Evolutionary conservation across 257 asterid species (phyloP).

Genomic region (Schizonepeta tenuifolia): DNA sequence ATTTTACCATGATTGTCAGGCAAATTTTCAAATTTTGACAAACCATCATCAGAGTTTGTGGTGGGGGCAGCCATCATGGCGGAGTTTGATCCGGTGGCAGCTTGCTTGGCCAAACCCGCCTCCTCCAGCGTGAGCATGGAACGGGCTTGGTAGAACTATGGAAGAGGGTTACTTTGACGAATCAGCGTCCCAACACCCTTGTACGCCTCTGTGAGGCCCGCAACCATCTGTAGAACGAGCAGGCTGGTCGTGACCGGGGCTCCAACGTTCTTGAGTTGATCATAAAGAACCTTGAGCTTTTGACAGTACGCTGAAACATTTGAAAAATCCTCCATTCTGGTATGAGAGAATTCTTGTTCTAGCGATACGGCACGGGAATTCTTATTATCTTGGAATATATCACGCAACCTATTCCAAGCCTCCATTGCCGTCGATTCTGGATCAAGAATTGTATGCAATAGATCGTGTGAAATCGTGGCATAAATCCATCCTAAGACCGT

Average conservation of each 20-base stretch:
- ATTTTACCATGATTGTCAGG: background rate
- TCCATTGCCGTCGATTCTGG: background rate
- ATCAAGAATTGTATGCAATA: background rate
- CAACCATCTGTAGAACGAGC: background rate
- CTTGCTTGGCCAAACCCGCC: background rate
- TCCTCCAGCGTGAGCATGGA: background rate
- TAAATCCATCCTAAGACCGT: background rate
- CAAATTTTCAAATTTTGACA: too few relatives aligned
- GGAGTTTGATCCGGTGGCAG: background rate
- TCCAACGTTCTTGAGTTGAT: background rate
- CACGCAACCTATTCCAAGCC: background rate
- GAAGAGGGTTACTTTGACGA: background rate
- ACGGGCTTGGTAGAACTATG: background rate
- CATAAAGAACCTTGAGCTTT: background rate
- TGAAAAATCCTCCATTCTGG: background rate
- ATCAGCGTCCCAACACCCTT: background rate
- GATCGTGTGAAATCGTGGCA: background rate
- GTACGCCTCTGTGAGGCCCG: background rate
- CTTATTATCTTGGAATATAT: background rate
- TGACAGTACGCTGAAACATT: background rate
- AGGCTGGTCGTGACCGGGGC: background rate
- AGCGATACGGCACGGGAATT: background rate
- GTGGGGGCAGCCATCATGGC: too few relatives aligned
- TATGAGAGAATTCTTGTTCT: background rate
- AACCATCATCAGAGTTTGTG: background rate